Base-by-base conservation (phyloP, 2,329 filamentous ascomycete species). In the Truncatella angustata region DNA sequence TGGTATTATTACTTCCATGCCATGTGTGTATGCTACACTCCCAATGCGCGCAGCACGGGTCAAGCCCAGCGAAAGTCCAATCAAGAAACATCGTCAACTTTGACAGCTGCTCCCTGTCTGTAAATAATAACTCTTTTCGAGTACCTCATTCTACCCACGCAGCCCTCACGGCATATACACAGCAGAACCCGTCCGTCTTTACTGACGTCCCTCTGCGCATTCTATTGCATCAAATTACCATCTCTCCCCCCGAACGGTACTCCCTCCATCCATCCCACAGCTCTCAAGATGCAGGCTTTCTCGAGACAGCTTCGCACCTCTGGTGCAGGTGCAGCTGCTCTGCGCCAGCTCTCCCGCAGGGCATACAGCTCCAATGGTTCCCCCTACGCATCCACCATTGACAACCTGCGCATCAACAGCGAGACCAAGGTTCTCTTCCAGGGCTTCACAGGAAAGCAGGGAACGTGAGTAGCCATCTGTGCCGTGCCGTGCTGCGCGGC, bases 401-500 rank as follows among this genome's bases (percentile, higher is more conserved):
- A 87, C 67, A 97, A 97, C 81, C 84, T 97, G 67, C 88, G 91
- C 76, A 92, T 97, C 80, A 96, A 91, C 75, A 70, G 79, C 71
- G 87, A 97, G 63, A 99, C 94, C 65, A 95, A 94, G 79, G 91
- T 99, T 62, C 79, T 97, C 67, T 97, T 85, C 80, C 94, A 99
- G 79, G 94, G 94, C 63, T 97, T 97, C 75, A 97, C 93, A 52
- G 93, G 93, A 72, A 94, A 90, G 81, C 91, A 96, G 82, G 91
- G 91, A 87, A 93, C 88, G 88, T 91, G 73, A 76, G 87, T 86
- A 50, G 40, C 42, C 24, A 28, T 44, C 40, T 44, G 30, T n/a
- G n/a, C n/a, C n/a, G n/a, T n/a, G n/a, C n/a, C n/a, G n/a, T n/a
- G n/a, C n/a, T n/a, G n/a, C n/a, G n/a, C n/a, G n/a, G n/a, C n/a